phyloP scores from a whole-genome alignment of 768 basidiomycete genomes.

The Nidula microcarpa region DNA sequence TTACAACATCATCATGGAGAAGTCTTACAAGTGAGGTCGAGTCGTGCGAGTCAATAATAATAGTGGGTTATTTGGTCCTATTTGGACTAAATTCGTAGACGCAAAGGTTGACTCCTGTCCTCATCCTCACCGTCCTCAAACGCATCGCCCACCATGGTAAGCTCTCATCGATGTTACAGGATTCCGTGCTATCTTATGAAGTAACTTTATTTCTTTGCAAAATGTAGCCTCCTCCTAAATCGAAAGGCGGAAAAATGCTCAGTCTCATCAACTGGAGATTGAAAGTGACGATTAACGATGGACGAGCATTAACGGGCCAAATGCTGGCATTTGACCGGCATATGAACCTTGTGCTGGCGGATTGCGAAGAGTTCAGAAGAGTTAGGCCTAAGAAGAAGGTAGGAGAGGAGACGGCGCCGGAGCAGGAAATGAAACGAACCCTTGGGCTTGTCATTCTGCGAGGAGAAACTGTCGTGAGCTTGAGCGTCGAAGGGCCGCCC shows the following conservation, averaged over 20 bases:
- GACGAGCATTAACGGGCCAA: constrained; percentile 92
- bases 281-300: constrained; percentile 96
- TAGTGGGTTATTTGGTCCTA: no score
- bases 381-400: constrained; percentile 90
- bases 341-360: constrained; percentile 98
- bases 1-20: no score
- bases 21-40: no score
- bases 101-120: no score
- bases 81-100: no score
- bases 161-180: constrained; percentile 4
- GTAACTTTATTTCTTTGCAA: constrained; percentile 8
- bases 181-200: background rate
- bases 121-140: constrained; percentile 8
- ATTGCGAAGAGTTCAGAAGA: constrained; percentile 96
- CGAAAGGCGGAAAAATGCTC: constrained; percentile 98
- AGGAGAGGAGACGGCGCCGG: constrained; percentile 71
- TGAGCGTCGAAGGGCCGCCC: constrained; percentile 94
- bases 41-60: no score
- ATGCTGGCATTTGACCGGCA: constrained; percentile 99
- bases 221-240: constrained; percentile 88
- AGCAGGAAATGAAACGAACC: constrained; percentile 94
- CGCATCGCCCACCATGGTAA: constrained; percentile 55
- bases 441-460: constrained; percentile 96
- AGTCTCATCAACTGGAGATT: constrained; percentile 96
- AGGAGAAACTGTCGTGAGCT: constrained; percentile 93